Base-by-base conservation (phyloP, 148 eudicot species). In the Rhododendron mucronatum region DNA sequence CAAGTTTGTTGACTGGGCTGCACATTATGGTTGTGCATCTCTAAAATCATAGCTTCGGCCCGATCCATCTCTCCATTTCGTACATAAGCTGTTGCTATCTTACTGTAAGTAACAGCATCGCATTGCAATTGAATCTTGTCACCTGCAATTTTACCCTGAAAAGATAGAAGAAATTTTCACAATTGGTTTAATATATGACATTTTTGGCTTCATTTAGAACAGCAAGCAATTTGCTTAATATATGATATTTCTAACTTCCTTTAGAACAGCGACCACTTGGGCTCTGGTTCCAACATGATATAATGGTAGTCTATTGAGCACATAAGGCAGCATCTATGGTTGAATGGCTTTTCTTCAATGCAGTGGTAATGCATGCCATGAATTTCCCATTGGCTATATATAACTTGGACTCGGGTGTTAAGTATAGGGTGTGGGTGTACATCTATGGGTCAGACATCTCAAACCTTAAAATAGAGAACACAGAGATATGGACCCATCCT, bases 1-100 rank as follows among this genome's bases (percentile, higher is more conserved):
- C 90, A 87, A 78, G 98, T 95, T 88, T 94, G 87, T 85, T 92
- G 96, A 88, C 93, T 92, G 14, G 96, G 93, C 84, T 65, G 89
- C 77, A 93, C 85, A 86, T 91, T 86, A 65, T 91, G 92, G 21
- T 84, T 90, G 78, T 87, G 88, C 98, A 95, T 95, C 90, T 93
- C 92, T 23, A 75, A 75, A 76, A 95, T 87, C 89, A 92, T 85
- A 53, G 87, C 86, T 87, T 95, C 95, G 28, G 96, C 96, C 83
- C 80, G 45, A 47, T 84, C 80, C 44, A 92, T 89, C 84, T 93
- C 87, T 23, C 95, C 93, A 41, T 86, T 87, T 86, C 90, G 93
- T 78, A 89, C 91, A 91, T 93, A 95, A 83, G 92, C 95, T 33
- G 91, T 90, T 48, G 93, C 92, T 53, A 95, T 85, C 10, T 94